Base-by-base conservation (phyloP, 2,329 filamentous ascomycete species). In the Trichoderma atroviride region DNA sequence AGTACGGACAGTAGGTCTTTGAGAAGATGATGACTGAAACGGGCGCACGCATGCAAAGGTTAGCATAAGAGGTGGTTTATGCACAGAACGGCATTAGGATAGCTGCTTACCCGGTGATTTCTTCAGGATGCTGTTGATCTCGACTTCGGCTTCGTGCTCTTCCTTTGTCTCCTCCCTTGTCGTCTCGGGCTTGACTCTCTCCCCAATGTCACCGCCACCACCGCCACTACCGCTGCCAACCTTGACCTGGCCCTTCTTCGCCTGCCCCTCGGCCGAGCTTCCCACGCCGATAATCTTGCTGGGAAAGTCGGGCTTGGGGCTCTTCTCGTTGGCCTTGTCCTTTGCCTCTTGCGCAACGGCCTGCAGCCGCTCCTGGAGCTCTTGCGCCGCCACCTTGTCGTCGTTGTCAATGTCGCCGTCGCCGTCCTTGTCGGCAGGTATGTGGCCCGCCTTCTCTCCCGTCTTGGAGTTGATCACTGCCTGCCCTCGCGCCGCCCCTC, bases 1-100 rank as follows among this genome's bases (percentile, higher is more conserved):
- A 97, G 81, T 88, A 91, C 0, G 92, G 93, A 80, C 96, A 99
- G 82, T 95, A 97, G 1, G 92, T 88, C 81, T 99, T 98, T 72
- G 94, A 97, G 83, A 98, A 98, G 75, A 99, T 93, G 78, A 97
- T 92, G 70, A 98, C 93, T 96, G 73, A 10, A 10, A 22, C 47
- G 29, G 40, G 61, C 24, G 31, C 31, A 24, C 31, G 16, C 22
- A 53, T 7, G 11, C 11, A 35, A 33, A 11, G 53, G 53, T 69
- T 56, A 69, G 61, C 61, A 22, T 5, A 1, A 60, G 19, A 53
- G 10, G 14, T 19, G 33, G 47, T 29, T 29, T 55, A 27, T 7
- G 3, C 22, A 33, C 33, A 33, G 10, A 13, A 13, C n/a, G 11
- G 6, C 5, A 53, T n/a, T 13, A 37, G 5, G 33, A 22, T 27